phyloP scores from a whole-genome alignment of 1,284 basidiomycete genomes.

The Malassezia caprae region DNA sequence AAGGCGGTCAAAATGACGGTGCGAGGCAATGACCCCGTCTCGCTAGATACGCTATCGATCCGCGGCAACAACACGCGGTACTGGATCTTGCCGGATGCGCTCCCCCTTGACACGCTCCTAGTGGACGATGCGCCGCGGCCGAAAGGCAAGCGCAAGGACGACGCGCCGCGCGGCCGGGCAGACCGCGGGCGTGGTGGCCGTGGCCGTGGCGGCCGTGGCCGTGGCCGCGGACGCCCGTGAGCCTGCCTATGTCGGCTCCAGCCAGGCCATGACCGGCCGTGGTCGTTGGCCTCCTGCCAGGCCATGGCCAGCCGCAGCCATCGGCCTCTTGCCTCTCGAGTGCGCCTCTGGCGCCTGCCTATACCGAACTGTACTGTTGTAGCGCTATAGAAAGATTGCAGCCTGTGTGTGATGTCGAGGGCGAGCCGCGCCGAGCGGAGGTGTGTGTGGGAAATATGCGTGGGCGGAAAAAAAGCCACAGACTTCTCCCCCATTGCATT shows the following conservation, averaged over 20 bases:
- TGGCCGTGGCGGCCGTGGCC: slow-evolving; percentile 13
- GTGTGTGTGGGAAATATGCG: background rate
- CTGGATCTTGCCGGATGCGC: slow-evolving; percentile 87
- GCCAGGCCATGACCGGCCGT: background rate
- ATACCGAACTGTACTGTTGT: slow-evolving; percentile 1
- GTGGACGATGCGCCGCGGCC: slow-evolving; percentile 97
- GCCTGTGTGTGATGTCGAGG: background rate
- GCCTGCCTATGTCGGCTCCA: background rate
- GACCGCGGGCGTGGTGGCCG: slow-evolving; percentile 15
- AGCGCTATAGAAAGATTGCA: background rate
- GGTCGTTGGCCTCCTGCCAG: background rate
- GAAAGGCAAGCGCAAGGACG: slow-evolving; percentile 53
- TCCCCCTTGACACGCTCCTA: slow-evolving; percentile 87
- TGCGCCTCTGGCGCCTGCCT: background rate
- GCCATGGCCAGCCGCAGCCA: background rate
- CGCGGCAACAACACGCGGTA: slow-evolving; percentile 58
- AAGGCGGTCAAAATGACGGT: slow-evolving; percentile 94
- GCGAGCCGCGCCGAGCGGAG: background rate
- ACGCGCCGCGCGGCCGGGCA: slow-evolving; percentile 15
- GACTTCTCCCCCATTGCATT: background rate
- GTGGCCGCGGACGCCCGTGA: slow-evolving; percentile 14
- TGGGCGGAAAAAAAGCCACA: background rate
- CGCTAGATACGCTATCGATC: slow-evolving; percentile 51
- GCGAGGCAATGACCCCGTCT: slow-evolving; percentile 68
- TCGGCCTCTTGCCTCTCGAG: background rate